Conservation (phyloP, 495 filamentous ascomycete genomes). For the Aspergillus leporis region DNA sequence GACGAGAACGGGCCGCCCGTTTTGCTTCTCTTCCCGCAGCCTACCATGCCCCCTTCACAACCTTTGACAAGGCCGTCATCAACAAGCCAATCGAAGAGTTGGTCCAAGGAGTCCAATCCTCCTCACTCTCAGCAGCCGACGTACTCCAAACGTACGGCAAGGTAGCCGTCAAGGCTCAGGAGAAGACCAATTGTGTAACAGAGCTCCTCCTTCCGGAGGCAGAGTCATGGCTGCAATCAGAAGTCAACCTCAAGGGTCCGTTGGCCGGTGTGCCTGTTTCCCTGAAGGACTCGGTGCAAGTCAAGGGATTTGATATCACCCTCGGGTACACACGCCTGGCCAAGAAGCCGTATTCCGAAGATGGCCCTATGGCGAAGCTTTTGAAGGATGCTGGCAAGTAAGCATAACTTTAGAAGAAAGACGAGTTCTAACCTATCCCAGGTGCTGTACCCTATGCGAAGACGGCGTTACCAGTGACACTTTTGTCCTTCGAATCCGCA, state of each 20-base stretch:
- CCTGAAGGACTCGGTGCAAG: constrained; percentile 83
- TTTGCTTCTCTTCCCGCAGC: constrained; percentile 63
- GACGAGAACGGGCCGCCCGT: constrained; percentile 66
- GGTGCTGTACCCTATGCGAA: constrained; percentile 96
- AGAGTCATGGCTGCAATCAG: constrained; percentile 69
- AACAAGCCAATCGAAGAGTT: constrained; percentile 74
- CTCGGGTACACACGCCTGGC: constrained; percentile 79
- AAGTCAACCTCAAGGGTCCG: constrained; percentile 77
- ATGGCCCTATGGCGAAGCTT: constrained; percentile 74
- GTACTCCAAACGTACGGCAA: constrained; percentile 90
- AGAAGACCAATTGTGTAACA: constrained; percentile 87
- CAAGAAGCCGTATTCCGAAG: constrained; percentile 60
- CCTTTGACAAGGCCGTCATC: constrained; percentile 63
- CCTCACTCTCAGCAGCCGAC: constrained; percentile 63
- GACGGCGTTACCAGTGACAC: constrained; percentile 88
- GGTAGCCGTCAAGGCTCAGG: constrained; percentile 79
- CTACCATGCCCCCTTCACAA: constrained; percentile 66
- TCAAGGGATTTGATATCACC: constrained; percentile 83
- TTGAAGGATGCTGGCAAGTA: constrained; percentile 79
- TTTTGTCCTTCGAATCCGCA: constrained; percentile 87
- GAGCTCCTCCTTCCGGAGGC: constrained; percentile 83
- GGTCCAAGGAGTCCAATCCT: constrained; percentile 73
- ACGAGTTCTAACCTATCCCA: constrained; percentile 17
- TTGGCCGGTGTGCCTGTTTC: constrained; percentile 88
- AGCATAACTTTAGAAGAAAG: background rate